Conservation (phyloP, 2,329 filamentous ascomycete genomes). For the Dothidotthia symphoricarpi region DNA sequence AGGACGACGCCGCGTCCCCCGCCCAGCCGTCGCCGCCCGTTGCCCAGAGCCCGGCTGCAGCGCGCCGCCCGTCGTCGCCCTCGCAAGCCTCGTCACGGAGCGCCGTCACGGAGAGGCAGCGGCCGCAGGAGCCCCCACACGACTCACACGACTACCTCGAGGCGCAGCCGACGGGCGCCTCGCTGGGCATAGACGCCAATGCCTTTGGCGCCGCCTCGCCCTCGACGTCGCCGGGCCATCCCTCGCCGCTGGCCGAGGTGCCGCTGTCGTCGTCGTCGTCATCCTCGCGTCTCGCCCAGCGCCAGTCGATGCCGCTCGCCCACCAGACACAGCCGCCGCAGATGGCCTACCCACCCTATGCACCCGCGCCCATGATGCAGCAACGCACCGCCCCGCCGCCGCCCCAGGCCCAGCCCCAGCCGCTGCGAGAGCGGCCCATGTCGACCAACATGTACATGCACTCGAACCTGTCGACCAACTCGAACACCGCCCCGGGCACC, state of each 20-base stretch:
- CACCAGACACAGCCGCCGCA: slow-evolving; percentile 44
- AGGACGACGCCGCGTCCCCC: slow-evolving; percentile 51
- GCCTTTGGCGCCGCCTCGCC: slow-evolving; percentile 37
- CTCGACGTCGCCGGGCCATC: slow-evolving; percentile 1
- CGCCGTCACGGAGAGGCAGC: slow-evolving; percentile 42
- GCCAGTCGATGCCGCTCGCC: slow-evolving; percentile 45
- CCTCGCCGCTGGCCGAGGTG: slow-evolving; percentile 29
- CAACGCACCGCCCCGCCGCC: slow-evolving; percentile 22
- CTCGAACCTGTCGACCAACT: slow-evolving; percentile 49
- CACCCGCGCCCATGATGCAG: slow-evolving; percentile 24
- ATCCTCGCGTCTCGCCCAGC: slow-evolving; percentile 41
- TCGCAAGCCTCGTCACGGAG: slow-evolving; percentile 34
- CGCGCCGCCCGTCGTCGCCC: slow-evolving; percentile 24
- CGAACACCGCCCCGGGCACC: slow-evolving; percentile 41
- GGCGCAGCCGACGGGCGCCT: slow-evolving; percentile 31
- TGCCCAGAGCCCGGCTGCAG: slow-evolving; percentile 8
- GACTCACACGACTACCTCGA: slow-evolving; percentile 11
- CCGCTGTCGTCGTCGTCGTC: slow-evolving; percentile 25
- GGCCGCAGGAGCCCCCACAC: slow-evolving; percentile 32
- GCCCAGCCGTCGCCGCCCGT: slow-evolving; percentile 27
- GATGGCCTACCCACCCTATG: slow-evolving; percentile 32
- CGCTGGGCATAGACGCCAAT: slow-evolving; percentile 45
- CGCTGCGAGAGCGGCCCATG: slow-evolving; percentile 41
- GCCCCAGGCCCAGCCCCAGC: slow-evolving; percentile 22
- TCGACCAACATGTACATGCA: slow-evolving; percentile 52